Evolutionary conservation across 2,329 filamentous ascomycete species (phyloP), one percentile per base, ranked within the genome.

Genomic region (Claviceps pusilla): DNA sequence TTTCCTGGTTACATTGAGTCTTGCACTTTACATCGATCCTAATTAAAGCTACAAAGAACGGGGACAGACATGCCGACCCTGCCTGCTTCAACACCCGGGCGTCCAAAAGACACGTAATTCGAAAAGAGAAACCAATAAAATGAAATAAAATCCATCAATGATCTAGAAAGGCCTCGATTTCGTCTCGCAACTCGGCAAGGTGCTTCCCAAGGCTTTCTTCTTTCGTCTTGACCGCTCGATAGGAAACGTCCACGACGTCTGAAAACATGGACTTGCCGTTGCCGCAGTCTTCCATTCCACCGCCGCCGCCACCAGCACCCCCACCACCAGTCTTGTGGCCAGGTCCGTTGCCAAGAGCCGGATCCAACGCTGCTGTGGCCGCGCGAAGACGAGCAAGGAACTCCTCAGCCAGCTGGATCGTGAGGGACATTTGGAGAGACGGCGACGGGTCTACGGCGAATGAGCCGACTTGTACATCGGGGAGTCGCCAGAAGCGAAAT

Each of bases 371-470:
- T 35, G 58, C 59, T 1, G 68, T 67, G n/a, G 65, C 64, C 7
- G 59, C 58, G 39, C 68, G 63, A 29, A 72, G 65, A 35, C 67
- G 64, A 35, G 59, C 60, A 14, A 73, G 62, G 46, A 72, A 71
- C 58, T 71, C 68, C 55, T 71, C 68, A 5, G 67, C 70, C n/a
- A 73, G 61, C 56, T 71, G 69, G 35, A 72, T 63, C 3, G 70
- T 71, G 24, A 73, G 62, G 11, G 66, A 71, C 66, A 72, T 71
- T 56, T 72, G 70, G 39, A 72, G 61, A n/a, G 66, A 65, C 1
- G 69, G 68, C 4, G 69, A 66, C 12, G 69, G 67, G 48, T 69
- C 67, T 16, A 73, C 66, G 4, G 69, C 64, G 48, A 71, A 71
- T 3, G 68, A 68, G 4, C 71, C 70, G 2, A 73, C 64, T 4